phyloP scores from a whole-genome alignment of 2,329 filamentous ascomycete species.

The Huntiella decipiens region DNA sequence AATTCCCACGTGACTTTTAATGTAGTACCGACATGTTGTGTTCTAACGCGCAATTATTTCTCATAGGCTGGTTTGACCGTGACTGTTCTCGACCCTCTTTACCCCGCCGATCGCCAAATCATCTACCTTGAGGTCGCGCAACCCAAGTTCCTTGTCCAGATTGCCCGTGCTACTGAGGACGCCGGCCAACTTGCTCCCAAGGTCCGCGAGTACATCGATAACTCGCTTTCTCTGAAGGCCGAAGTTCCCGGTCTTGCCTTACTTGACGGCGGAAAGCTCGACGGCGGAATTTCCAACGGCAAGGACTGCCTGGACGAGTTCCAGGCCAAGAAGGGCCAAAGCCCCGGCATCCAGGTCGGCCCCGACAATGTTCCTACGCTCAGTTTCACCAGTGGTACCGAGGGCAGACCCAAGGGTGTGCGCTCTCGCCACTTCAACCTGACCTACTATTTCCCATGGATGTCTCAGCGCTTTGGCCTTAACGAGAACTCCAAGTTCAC shows the following conservation, averaged over 20 bases:
- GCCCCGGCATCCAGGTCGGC: slow-evolving; percentile 59
- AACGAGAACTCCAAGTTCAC: slow-evolving; percentile 59
- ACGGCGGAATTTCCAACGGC: slow-evolving; percentile 47
- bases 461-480: slow-evolving; percentile 65
- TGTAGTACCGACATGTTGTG: background rate
- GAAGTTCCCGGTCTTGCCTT: slow-evolving; percentile 58
- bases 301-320: slow-evolving; percentile 45
- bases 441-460: slow-evolving; percentile 81
- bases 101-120: slow-evolving; percentile 37
- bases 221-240: slow-evolving; percentile 53
- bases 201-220: slow-evolving; percentile 47
- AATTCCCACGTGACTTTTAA: slow-evolving; percentile 12
- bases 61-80: slow-evolving; percentile 37
- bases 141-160: slow-evolving; percentile 52
- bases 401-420: slow-evolving; percentile 74
- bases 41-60: slow-evolving; percentile 23
- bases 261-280: slow-evolving; percentile 47
- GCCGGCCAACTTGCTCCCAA: slow-evolving; percentile 25
- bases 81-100: slow-evolving; percentile 58
- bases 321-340: slow-evolving; percentile 29
- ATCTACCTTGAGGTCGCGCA: slow-evolving; percentile 63
- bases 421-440: slow-evolving; percentile 72
- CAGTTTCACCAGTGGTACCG: slow-evolving; percentile 53
- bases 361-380: slow-evolving; percentile 70
- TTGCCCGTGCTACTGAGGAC: slow-evolving; percentile 52